These are phyloP conservation scores for Pinus tabuliformis DNA, from an alignment of 75 land plant genomes.

Conservation along the genomic window DNA sequence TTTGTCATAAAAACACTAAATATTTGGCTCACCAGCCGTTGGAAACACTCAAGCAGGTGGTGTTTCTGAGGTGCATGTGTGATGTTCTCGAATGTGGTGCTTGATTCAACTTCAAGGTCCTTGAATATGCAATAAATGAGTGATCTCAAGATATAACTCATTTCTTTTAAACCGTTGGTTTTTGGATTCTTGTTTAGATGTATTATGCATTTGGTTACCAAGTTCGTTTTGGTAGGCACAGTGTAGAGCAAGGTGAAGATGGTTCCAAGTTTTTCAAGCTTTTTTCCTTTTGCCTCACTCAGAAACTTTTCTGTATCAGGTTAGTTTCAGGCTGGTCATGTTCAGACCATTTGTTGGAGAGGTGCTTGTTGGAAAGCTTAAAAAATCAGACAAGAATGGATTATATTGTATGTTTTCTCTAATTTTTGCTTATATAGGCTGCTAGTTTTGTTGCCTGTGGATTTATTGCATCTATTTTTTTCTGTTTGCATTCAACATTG, in stretches of 20 bases:
- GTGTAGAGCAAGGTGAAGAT: background rate
- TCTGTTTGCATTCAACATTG: background rate
- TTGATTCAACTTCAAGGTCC: background rate
- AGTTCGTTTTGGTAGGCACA: background rate
- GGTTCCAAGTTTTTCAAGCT: background rate
- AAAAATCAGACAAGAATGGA: constrained; percentile 57
- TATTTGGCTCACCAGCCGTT: background rate
- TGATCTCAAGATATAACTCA: background rate
- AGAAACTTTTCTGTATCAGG: constrained; percentile 36
- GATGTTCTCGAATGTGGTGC: background rate
- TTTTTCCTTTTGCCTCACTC: constrained; percentile 1
- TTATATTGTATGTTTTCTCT: constrained; percentile 54
- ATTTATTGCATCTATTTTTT: background rate
- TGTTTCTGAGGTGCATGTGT: background rate
- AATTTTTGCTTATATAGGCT: background rate
- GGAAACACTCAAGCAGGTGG: background rate
- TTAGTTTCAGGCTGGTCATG: constrained; percentile 72
- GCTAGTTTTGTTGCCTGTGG: background rate
- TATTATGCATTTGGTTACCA: background rate
- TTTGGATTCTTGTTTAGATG: background rate
- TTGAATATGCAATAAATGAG: background rate
- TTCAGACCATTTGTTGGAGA: constrained; percentile 93
- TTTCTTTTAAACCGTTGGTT: background rate
- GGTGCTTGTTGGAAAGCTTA: constrained; percentile 66
- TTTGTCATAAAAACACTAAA: background rate